Conservation (phyloP, 768 basidiomycete species). For the Leccinum variicolor region DNA sequence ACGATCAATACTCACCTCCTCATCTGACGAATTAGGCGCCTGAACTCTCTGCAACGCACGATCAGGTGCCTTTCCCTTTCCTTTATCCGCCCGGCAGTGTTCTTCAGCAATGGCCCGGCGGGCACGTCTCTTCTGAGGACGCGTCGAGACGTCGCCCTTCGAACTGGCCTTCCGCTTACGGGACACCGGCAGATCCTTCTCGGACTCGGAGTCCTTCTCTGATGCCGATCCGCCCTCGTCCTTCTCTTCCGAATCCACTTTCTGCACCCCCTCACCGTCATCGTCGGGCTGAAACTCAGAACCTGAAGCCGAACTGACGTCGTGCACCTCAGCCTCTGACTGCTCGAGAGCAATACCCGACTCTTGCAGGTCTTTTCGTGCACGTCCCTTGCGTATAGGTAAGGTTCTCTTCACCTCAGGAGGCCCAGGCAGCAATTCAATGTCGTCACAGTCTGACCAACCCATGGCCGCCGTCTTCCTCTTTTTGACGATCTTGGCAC, state of each 20-base stretch:
- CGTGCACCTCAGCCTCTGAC: too few relatives aligned
- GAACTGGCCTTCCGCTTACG: neutral
- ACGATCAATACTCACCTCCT: neutral
- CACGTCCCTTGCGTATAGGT: too few relatives aligned
- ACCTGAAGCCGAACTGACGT: too few relatives aligned
- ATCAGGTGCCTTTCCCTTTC: neutral
- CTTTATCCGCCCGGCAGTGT: neutral
- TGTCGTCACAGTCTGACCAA: neutral
- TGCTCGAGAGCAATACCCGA: too few relatives aligned
- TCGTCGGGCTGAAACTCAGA: too few relatives aligned
- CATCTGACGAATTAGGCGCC: neutral
- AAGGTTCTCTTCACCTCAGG: neutral
- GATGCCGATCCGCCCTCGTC: neutral
- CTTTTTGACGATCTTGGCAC: too few relatives aligned
- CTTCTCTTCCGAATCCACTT: neutral
- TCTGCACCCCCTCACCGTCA: neutral
- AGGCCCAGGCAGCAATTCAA: neutral
- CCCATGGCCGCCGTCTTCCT: neutral
- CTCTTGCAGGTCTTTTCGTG: too few relatives aligned
- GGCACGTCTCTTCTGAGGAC: neutral
- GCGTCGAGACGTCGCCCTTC: neutral
- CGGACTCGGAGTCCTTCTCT: neutral
- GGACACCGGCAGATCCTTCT: neutral
- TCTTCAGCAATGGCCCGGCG: neutral
- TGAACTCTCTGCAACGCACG: neutral